A percentile compares a stretch with the other conserved stretches of the same genome.
phyloP scores from a whole-genome alignment of 768 basidiomycete species.

The Coprinopsis marcescibilis region DNA sequence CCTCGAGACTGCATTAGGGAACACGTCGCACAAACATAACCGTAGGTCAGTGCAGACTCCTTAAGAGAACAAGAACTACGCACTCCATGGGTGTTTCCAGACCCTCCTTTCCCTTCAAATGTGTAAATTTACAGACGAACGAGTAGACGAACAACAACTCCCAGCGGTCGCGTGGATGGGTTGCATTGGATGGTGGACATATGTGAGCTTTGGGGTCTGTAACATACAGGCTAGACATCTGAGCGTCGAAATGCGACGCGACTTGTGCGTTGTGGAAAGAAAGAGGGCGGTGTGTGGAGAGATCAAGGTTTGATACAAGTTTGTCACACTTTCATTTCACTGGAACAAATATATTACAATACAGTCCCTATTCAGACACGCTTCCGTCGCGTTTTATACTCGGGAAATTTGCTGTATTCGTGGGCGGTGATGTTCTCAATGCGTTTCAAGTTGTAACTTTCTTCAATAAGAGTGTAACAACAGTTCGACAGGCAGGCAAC shows the following conservation, averaged over 20 bases:
- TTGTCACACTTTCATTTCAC: conserved; percentile 32
- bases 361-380: conserved; percentile 1
- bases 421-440: too few species aligned
- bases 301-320: conserved; percentile 28
- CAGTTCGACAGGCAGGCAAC: not conserved
- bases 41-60: conserved; percentile 13
- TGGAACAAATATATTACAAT: conserved; percentile 48
- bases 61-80: conserved; percentile 28
- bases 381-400: not conserved
- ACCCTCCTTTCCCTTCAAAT: conserved; percentile 71
- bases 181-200: conserved; percentile 57
- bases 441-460: too few species aligned
- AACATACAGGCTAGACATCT: conserved; percentile 27
- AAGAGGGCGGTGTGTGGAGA: conserved; percentile 22
- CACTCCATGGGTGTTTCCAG: conserved; percentile 81
- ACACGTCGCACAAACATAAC: not conserved
- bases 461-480: not conserved
- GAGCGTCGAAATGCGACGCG: conserved; percentile 30
- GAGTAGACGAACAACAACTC: conserved; percentile 82
- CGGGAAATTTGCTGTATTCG: not conserved
- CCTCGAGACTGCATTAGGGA: conserved; percentile 59
- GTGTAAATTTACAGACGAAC: conserved; percentile 80
- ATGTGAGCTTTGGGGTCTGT: conserved; percentile 37
- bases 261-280: conserved; percentile 24
- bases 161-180: conserved; percentile 79